Conservation (phyloP, 805 yeast species). For the Candida oleophila region DNA sequence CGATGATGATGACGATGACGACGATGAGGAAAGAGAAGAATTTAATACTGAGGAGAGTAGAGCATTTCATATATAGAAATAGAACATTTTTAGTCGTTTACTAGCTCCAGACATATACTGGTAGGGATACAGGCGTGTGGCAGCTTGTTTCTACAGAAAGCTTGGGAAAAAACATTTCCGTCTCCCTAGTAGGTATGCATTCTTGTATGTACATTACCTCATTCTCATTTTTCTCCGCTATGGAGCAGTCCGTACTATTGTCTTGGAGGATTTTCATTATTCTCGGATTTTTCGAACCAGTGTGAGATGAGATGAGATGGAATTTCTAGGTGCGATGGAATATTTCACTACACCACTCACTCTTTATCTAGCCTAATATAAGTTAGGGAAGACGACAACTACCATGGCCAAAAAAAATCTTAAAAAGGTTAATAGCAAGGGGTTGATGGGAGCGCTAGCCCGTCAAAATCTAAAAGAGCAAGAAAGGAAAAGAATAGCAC, state of each 20-base stretch:
- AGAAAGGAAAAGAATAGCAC: background rate
- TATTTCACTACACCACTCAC: background rate
- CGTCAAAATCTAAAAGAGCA: constrained; percentile 1
- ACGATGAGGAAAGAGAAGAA: constrained; percentile 1
- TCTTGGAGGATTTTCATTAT: too few relatives aligned
- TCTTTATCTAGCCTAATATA: background rate
- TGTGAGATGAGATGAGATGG: background rate
- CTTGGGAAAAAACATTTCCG: too few relatives aligned
- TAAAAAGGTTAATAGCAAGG: constrained; percentile 2
- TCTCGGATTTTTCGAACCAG: background rate
- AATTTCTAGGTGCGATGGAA: background rate
- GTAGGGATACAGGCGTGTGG: too few relatives aligned
- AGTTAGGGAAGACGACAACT: background rate
- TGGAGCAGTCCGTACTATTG: too few relatives aligned
- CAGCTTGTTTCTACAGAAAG: too few relatives aligned
- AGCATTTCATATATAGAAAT: constrained; percentile 6
- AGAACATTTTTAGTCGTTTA: too few relatives aligned
- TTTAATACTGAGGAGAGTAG: constrained; percentile 5
- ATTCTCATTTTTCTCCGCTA: too few relatives aligned
- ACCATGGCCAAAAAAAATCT: background rate
- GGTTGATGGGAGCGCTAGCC: constrained; percentile 3
- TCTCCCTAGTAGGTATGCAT: too few relatives aligned
- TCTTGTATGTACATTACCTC: too few relatives aligned
- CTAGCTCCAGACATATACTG: too few relatives aligned
- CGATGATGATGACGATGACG: constrained; percentile 1